Base-by-base conservation (phyloP, 75 land plant species). In the Selaginella moellendorffii region DNA sequence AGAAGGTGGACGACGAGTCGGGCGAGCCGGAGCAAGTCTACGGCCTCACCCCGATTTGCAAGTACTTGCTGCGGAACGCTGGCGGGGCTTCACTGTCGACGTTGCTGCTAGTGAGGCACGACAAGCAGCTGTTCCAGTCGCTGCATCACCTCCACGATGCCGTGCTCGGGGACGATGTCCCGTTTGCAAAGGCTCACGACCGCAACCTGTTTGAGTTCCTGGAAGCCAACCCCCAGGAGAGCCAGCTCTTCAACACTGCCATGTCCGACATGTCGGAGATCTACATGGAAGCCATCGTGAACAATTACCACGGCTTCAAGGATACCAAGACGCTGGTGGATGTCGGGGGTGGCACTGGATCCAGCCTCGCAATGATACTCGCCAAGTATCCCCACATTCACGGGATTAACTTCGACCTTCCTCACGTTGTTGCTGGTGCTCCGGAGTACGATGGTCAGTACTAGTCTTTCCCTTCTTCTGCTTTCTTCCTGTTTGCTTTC, bases 341-440 rank as follows among this genome's bases (percentile, higher is more conserved):
- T 2, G 73, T 77, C 25, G 80, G 68, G 0, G 82, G 80, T 20
- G 76, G 76, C 30, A 58, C n/a, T 1, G 77, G 82, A 12, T 69
- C 78, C 0, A 61, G 73, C 18, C 18, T 80, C 14, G 51, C 73
- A 1, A 36, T 53, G 46, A 63, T 83, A 30, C 79, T 79, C 24
- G 54, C 66, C 63, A 64, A 63, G 0, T 69, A 63, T 54, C 87
- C 87, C 8, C 62, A 64, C 68, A 70, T 81, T 24, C 69, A 52
- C 2, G 87, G 77, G 21, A 70, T 81, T 71, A 79, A 84, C 71
- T 77, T 74, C 42, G 87, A 84, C 53, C 75, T 76, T 5, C 84
- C 74, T 19, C 82, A 84, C 53, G 84, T 76, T 0, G 73, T 77
- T 0, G 68, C 72, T 0, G 67, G 30, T 28, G 84, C 82, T 0